These are phyloP conservation scores for Eucalyptus paniculata DNA, from an alignment of 345 rosid genomes.

Conservation along the genomic window DNA sequence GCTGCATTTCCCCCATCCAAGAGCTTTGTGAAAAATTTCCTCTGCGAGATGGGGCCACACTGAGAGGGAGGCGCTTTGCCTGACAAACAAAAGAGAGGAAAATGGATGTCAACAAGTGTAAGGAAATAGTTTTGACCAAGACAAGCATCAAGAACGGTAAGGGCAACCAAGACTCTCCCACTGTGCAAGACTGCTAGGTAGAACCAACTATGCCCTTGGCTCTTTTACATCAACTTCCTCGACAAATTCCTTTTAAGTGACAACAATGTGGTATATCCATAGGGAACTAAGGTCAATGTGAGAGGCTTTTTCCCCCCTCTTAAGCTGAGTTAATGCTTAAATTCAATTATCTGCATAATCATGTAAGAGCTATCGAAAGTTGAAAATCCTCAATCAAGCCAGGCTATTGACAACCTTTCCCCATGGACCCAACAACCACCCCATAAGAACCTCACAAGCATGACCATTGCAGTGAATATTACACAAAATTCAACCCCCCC, in stretches of 20 bases:
- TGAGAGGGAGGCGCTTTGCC: slow-evolving; percentile 64
- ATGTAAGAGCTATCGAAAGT: not conserved
- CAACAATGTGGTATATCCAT: not conserved
- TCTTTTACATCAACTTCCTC: not conserved
- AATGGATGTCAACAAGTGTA: not conserved
- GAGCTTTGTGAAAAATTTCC: slow-evolving; percentile 48
- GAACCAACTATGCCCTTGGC: not conserved
- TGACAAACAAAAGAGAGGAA: slow-evolving; percentile 1
- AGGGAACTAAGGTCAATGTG: not conserved
- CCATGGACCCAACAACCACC: not conserved
- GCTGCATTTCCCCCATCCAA: slow-evolving; percentile 80
- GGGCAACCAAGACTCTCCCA: not conserved
- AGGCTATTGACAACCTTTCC: not conserved
- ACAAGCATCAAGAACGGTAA: not conserved
- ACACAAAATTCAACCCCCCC: not conserved
- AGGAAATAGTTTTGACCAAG: not conserved
- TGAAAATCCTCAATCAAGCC: not conserved
- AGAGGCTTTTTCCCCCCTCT: not conserved
- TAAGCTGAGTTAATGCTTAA: not conserved
- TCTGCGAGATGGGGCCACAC: slow-evolving; percentile 12
- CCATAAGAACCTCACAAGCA: not conserved
- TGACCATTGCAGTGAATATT: not conserved
- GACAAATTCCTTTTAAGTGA: not conserved
- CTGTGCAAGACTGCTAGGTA: not conserved
- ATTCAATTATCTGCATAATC: not conserved